Base-by-base conservation (phyloP, 176 grass and related monocot species). In the Bothriochloa decipiens region DNA sequence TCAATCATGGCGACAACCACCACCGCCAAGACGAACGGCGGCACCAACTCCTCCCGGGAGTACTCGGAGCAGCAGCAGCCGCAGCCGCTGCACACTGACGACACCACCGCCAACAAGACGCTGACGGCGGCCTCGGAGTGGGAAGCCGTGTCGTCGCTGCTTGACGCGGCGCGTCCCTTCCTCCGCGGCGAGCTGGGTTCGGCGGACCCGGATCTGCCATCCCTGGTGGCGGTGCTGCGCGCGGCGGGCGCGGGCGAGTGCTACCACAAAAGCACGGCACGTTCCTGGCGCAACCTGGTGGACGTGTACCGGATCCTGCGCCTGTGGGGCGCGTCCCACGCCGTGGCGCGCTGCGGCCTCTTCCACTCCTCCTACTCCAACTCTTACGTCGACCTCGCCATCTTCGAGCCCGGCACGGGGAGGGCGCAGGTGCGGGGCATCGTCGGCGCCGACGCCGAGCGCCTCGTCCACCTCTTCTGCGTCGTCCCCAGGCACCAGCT, bases 241-340 rank as follows among this genome's bases (percentile, higher is more conserved):
- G 86, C 86, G 0, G 88, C 88, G 0, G 92, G 95, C 47, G 92
- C 90, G 60, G 90, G 85, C 58, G 90, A 97, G 92, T 97, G 95
- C 90, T 97, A 80, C 82, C 95, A 97, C 95, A 97, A 97, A 97
- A 97, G 90, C 92, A 97, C 87, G 87, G 88, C 82, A 95, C 95
- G 15, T 97, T 97, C 88, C 88, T 97, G 66, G 79, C 82, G 17
- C 95, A 97, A 97, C 75, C 95, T 94, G 36, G 14, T 89, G 42
- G 88, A 89, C 37, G 91, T 3, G 69, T 87, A 32, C 86, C 95
- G 20, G 93, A 98, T 80, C 91, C 91, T 15, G 16, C 17, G 43
- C 37, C 79, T 97, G 11, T 97, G 95, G 95, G 36, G 36, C 27
- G 36, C 65, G 3, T 89, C 95, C 40, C 88, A 86, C 53, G 76